These are phyloP conservation scores for Suhomyces pyralidae DNA, from an alignment of 805 yeast species.

Conservation along the genomic window DNA sequence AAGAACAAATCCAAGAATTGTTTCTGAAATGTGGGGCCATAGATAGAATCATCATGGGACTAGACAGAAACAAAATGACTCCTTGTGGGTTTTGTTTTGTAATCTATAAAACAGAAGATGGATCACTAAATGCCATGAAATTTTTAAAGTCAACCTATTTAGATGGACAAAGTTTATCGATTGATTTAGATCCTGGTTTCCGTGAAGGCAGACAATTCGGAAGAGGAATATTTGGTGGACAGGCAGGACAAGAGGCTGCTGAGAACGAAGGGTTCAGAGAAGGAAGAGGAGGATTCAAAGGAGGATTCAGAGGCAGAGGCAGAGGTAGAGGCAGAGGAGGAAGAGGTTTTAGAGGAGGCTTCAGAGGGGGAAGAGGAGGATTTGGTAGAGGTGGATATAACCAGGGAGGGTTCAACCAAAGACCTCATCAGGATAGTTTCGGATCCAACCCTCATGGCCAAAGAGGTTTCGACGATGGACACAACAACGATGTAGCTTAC, in stretches of 20 bases:
- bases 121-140: conserved; percentile 79
- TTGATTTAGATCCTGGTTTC: conserved; percentile 95
- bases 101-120: conserved; percentile 62
- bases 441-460: background rate
- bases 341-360: conserved; percentile 5
- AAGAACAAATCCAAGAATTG: conserved; percentile 88
- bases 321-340: conserved; percentile 18
- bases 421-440: background rate
- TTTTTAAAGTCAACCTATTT: conserved; percentile 77
- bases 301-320: conserved; percentile 27
- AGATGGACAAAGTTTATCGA: conserved; percentile 76
- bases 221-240: conserved; percentile 90
- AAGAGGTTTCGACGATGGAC: background rate
- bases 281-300: conserved; percentile 43
- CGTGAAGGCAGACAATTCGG: conserved; percentile 95
- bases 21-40: conserved; percentile 81
- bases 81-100: conserved; percentile 98
- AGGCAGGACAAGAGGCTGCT: conserved; percentile 65
- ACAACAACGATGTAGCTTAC: background rate
- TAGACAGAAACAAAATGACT: conserved; percentile 83
- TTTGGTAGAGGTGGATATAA: conserved; percentile 2
- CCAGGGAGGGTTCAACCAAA: background rate
- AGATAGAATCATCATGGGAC: conserved; percentile 85
- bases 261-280: conserved; percentile 22
- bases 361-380: conserved; percentile 5